These are phyloP conservation scores for Orbilia quercus DNA, from an alignment of 2,329 filamentous ascomycete species.

Conservation along the genomic window DNA sequence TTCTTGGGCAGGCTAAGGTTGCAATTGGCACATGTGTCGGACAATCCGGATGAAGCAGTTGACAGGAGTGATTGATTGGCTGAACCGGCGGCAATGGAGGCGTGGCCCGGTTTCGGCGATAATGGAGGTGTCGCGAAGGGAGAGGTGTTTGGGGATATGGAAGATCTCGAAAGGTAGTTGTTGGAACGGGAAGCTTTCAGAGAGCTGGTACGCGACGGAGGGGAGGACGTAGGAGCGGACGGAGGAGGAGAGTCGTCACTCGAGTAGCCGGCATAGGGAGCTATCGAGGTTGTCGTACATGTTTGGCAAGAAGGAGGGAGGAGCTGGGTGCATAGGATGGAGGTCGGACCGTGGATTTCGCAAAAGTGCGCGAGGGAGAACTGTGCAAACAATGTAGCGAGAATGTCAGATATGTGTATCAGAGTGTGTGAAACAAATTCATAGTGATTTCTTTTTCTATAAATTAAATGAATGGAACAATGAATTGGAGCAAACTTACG, in stretches of 20 bases:
- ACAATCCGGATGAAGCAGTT: conserved; percentile 60
- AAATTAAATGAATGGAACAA: no score
- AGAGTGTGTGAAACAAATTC: not conserved
- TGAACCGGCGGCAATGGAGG: conserved; percentile 54
- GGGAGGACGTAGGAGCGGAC: conserved; percentile 47
- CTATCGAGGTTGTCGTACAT: conserved; percentile 63
- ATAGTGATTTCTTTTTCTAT: not conserved
- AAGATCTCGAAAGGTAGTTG: conserved; percentile 53
- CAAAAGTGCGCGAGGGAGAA: conserved; percentile 77
- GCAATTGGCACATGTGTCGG: conserved; percentile 75
- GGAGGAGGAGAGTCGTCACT: conserved; percentile 50
- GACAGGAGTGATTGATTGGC: conserved; percentile 55
- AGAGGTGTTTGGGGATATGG: conserved; percentile 48
- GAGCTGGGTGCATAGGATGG: conserved; percentile 76
- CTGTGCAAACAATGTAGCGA: conserved; percentile 65
- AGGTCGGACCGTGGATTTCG: conserved; percentile 76
- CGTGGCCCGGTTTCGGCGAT: conserved; percentile 58
- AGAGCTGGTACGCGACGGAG: conserved; percentile 42
- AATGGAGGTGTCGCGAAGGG: conserved; percentile 58
- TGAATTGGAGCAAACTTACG: conserved; percentile 36
- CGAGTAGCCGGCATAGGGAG: conserved; percentile 44
- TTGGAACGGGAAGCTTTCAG: conserved; percentile 49
- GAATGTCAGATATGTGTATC: conserved; percentile 47
- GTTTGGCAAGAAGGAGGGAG: conserved; percentile 71
- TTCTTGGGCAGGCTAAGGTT: conserved; percentile 73